Conservation (phyloP, 148 eudicot genomes). For the Cornus florida region DNA sequence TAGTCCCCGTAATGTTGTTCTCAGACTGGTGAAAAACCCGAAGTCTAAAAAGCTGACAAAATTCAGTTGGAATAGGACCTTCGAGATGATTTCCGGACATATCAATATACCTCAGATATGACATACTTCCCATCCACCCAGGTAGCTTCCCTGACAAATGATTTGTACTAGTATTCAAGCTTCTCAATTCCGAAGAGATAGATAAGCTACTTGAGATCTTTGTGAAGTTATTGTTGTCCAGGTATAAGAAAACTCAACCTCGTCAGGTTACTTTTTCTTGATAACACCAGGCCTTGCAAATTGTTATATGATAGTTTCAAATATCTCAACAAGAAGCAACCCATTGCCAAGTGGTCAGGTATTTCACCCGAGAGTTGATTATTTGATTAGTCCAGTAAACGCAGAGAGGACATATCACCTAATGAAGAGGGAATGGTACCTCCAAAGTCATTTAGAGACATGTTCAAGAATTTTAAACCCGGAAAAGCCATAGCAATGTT, state of each 20-base stretch:
- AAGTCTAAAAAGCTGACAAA: not conserved
- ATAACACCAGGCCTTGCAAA: constrained; percentile 11
- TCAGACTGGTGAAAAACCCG: not conserved
- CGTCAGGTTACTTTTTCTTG: not conserved
- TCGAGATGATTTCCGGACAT: constrained; percentile 9
- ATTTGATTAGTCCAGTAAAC: constrained; percentile 11
- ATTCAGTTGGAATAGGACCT: not conserved
- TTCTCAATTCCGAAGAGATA: not conserved
- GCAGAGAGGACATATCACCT: not conserved
- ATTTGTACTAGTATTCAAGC: not conserved
- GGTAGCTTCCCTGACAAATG: not conserved
- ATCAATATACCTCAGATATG: not conserved
- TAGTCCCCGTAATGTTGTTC: no score
- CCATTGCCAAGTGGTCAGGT: not conserved
- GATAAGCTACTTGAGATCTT: not conserved
- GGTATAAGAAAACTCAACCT: not conserved
- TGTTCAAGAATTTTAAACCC: not conserved
- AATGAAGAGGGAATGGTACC: constrained; percentile 11
- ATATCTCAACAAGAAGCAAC: not conserved
- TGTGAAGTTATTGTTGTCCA: constrained; percentile 1
- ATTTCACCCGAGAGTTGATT: constrained; percentile 7
- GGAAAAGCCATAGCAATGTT: not conserved
- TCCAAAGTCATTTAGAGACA: constrained; percentile 11
- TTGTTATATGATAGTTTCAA: constrained; percentile 8
- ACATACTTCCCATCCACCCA: not conserved